phyloP scores from a whole-genome alignment of 1,284 basidiomycete species.

The Binderoboletus segoi region DNA sequence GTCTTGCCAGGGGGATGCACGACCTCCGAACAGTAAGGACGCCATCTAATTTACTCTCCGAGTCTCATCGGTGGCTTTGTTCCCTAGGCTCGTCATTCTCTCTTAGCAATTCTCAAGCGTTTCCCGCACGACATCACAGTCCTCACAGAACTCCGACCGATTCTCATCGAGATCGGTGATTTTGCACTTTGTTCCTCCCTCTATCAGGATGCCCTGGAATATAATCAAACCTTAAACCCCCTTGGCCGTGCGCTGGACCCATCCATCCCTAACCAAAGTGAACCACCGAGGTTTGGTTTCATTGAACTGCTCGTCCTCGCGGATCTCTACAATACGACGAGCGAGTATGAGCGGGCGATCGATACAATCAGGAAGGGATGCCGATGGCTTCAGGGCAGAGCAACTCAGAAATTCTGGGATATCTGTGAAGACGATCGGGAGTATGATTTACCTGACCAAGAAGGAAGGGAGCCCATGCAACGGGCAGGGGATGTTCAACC shows the following conservation, averaged over 20 bases:
- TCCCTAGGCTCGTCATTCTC: constrained; percentile 70
- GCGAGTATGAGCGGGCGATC: constrained; percentile 71
- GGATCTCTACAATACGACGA: constrained; percentile 78
- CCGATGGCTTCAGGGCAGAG: constrained; percentile 87
- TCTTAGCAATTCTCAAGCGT: constrained; percentile 77
- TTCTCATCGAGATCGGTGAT: constrained; percentile 62
- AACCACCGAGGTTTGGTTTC: constrained; percentile 49
- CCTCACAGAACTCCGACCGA: constrained; percentile 72
- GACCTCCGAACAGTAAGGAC: constrained; percentile 63
- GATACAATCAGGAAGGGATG: constrained; percentile 75
- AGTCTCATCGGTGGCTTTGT: background rate
- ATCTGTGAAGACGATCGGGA: constrained; percentile 85
- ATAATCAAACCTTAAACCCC: constrained; percentile 45
- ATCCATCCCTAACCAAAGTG: constrained; percentile 48
- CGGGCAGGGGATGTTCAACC: constrained; percentile 18
- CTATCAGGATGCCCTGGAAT: constrained; percentile 45
- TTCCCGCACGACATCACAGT: constrained; percentile 70
- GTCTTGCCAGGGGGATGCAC: constrained; percentile 77
- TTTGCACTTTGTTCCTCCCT: constrained; percentile 50
- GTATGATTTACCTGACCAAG: constrained; percentile 47
- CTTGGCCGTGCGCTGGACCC: constrained; percentile 49
- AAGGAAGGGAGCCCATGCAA: constrained; percentile 8
- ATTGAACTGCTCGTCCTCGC: constrained; percentile 78
- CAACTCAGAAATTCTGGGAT: constrained; percentile 81
- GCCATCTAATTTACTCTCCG: background rate